Conservation (phyloP, 2,329 filamentous ascomycete species). For the Clarireedia monteithiana region DNA sequence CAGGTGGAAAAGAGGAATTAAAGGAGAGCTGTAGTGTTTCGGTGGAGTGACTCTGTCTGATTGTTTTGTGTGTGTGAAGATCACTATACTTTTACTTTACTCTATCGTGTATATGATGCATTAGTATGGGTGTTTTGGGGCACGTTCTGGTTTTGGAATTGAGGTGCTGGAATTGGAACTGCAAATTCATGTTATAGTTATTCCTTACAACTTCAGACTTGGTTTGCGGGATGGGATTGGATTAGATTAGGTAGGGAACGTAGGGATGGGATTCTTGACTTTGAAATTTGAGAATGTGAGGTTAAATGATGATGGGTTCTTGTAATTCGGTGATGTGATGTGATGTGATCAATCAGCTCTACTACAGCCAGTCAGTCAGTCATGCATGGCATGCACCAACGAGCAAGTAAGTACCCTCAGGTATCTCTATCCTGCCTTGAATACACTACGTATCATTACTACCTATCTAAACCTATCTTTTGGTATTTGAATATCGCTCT, state of each 20-base stretch:
- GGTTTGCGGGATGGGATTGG: not conserved
- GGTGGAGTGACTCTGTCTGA: not conserved
- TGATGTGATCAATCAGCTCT: no score
- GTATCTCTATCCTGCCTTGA: not conserved
- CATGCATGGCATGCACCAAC: not conserved
- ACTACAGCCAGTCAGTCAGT: no score
- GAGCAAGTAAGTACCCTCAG: not conserved
- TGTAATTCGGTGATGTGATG: no score
- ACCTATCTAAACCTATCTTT: conserved; percentile 1
- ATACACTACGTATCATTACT: conserved; percentile 5
- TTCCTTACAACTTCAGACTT: not conserved
- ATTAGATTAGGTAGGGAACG: no score
- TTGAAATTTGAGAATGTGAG: no score
- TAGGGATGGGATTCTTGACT: no score
- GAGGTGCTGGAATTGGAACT: not conserved
- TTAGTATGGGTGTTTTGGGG: not conserved
- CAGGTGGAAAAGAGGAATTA: conserved; percentile 10
- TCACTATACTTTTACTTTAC: not conserved
- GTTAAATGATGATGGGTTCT: no score
- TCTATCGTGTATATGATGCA: not conserved
- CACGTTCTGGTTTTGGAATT: not conserved
- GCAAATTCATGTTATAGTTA: not conserved
- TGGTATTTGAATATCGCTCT: conserved; percentile 4
- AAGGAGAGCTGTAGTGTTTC: conserved; percentile 7
- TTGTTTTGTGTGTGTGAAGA: no score